Evolutionary conservation across 176 grass and related monocot species (phyloP).

Genomic region (Phyllostachys edulis): DNA sequence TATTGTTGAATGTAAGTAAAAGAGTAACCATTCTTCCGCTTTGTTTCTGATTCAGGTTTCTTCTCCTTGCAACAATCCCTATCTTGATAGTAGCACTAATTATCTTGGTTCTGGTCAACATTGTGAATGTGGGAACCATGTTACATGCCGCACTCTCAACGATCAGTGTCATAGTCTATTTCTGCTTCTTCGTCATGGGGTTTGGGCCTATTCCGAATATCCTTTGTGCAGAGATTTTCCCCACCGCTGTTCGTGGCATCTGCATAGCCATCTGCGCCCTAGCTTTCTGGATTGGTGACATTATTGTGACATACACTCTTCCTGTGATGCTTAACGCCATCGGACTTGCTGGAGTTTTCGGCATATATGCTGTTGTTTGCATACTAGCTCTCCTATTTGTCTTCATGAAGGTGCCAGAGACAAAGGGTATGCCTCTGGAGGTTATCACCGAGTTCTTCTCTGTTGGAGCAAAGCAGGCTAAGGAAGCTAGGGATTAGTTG

Average conservation of each 20-base stretch:
- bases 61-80: conserved; percentile 85
- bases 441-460: conserved; percentile 95
- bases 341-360: conserved; percentile 82
- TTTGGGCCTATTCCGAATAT: conserved; percentile 91
- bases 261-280: conserved; percentile 92
- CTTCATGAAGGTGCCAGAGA: conserved; percentile 86
- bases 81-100: conserved; percentile 64
- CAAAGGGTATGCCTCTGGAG: conserved; percentile 97
- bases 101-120: conserved; percentile 72
- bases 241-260: conserved; percentile 76
- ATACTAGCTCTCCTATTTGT: conserved; percentile 66
- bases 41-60: conserved; percentile 62
- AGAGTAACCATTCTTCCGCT: not conserved
- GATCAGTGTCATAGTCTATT: conserved; percentile 69
- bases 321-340: conserved; percentile 78
- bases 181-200: conserved; percentile 97
- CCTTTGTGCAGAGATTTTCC: conserved; percentile 94
- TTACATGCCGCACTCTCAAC: conserved; percentile 81
- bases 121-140: conserved; percentile 66
- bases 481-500: conserved; percentile 42
- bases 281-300: conserved; percentile 78
- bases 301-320: conserved; percentile 86
- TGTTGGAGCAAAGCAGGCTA: conserved; percentile 69
- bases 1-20: not conserved
- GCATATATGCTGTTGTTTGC: conserved; percentile 74